Evolutionary conservation across 148 eudicot genomes (phyloP), one percentile per base, ranked within the genome.

Genomic region (Vaccinium darrowii): DNA sequence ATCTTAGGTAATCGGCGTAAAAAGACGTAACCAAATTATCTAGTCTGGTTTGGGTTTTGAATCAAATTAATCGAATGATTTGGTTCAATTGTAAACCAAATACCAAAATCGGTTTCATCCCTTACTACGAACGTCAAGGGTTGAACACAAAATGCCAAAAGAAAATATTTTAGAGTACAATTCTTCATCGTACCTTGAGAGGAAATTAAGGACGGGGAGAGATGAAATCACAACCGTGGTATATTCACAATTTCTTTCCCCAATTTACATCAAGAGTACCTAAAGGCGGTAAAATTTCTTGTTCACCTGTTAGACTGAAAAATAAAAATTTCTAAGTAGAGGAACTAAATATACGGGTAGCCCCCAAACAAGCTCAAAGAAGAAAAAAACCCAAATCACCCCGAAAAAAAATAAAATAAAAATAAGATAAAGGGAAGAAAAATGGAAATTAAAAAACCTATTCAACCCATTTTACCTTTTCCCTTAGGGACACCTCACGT

Each of bases 401-500:
- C 84, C 52, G 21, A 52, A 72, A 58, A 27, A 27, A 27, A 33
- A 33, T 1, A 1, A 67, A 53, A 18, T 67, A 85, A 50, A 11
- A 3, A 67, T 0, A 27, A 27, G 3, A 36, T 36, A 36, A 69
- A 30, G 16, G 73, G 36, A 27, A 67, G 57, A 5, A 49, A 58
- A 36, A 50, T 15, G 67, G 79, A 2, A 43, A 79, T 69, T 39
- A 2, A 25, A 53, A 67, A 67, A 27, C 6, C 73, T 30, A 27
- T 74, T 82, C 52, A 33, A 54, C 78, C 52, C 25, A 57, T 58
- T 23, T 9, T 51, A 71, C 88, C 84, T 69, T 69, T 9, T 14
- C 39, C 30, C 78, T 27, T 63, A 95, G 50, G 94, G 92, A 84
- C 99, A 97, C 79, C 89, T 91, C 49, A 82, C 86, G 82, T 94